These are phyloP conservation scores for Pascua guehoae DNA, from an alignment of 1,284 basidiomycete genomes.

Conservation along the genomic window DNA sequence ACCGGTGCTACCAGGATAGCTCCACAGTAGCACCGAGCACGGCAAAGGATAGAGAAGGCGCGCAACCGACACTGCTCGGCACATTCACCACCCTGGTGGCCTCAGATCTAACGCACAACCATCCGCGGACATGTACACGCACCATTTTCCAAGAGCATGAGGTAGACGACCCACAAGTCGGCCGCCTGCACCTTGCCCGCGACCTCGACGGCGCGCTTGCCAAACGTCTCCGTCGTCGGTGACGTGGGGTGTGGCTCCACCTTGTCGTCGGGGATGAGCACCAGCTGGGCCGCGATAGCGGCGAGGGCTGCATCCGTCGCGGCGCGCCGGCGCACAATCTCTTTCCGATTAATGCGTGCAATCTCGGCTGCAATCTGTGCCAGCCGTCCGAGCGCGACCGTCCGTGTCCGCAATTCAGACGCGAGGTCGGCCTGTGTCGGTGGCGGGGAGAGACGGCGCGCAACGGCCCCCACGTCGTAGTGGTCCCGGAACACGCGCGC, in stretches of 20 bases:
- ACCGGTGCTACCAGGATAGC: background rate
- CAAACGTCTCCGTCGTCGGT: background rate
- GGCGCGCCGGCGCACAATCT: too few species aligned
- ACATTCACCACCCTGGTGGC: background rate
- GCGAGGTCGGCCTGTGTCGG: conserved; percentile 14
- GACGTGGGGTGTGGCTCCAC: too few species aligned
- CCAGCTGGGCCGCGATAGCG: too few species aligned
- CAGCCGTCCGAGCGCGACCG: conserved; percentile 27
- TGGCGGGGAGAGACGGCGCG: conserved; percentile 53
- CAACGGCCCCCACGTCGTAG: conserved; percentile 61
- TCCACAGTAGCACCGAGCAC: too few species aligned
- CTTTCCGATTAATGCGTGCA: too few species aligned
- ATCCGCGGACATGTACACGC: conserved; percentile 8
- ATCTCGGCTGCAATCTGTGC: background rate
- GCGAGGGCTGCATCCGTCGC: too few species aligned
- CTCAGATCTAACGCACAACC: background rate
- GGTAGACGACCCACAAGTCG: conserved; percentile 58
- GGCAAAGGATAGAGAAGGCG: too few species aligned
- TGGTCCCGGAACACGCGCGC: conserved; percentile 58
- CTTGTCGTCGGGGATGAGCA: too few species aligned
- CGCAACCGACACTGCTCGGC: too few species aligned
- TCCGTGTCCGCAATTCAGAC: conserved; percentile 37
- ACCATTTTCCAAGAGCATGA: conserved; percentile 67
- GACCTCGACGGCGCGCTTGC: too few species aligned
- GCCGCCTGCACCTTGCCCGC: conserved; percentile 19